A percentile compares a stretch with the other conserved stretches of the same genome.
Evolutionary conservation across 768 basidiomycete genomes (phyloP).

Genomic region (Sarcodon aspratus): DNA sequence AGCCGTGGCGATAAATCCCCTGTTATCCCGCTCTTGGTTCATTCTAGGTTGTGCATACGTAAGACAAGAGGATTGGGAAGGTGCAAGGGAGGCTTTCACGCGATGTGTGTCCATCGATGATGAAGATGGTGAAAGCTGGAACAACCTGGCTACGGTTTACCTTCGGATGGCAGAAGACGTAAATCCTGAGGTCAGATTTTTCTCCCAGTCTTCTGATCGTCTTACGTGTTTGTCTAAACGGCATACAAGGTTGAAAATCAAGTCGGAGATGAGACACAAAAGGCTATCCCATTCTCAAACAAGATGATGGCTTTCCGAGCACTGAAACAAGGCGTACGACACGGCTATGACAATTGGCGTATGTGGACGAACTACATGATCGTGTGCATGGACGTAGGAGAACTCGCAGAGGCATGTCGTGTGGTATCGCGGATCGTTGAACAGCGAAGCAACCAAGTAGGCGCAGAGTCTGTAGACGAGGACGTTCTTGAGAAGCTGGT

Average conservation of each 20-base stretch:
- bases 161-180: slow-evolving; percentile 46
- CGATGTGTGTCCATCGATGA: slow-evolving; percentile 88
- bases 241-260: neutral
- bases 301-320: slow-evolving; percentile 88
- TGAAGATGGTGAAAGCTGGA: slow-evolving; percentile 98
- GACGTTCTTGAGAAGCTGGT: slow-evolving; percentile 88
- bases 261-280: slow-evolving; percentile 6
- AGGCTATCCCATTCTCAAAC: slow-evolving; percentile 50
- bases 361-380: slow-evolving; percentile 99
- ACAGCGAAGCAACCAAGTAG: slow-evolving; percentile 39
- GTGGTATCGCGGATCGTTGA: slow-evolving; percentile 79
- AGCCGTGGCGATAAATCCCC: slow-evolving; percentile 83
- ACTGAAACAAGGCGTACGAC: slow-evolving; percentile 79
- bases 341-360: slow-evolving; percentile 85
- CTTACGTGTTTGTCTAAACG: neutral
- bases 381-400: slow-evolving; percentile 86
- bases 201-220: neutral
- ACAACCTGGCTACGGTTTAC: slow-evolving; percentile 91
- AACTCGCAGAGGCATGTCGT: slow-evolving; percentile 77
- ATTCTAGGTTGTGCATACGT: slow-evolving; percentile 88
- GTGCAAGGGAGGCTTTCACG: slow-evolving; percentile 72
- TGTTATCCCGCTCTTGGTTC: slow-evolving; percentile 88
- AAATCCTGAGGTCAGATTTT: slow-evolving; percentile 7
- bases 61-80: slow-evolving; percentile 74
- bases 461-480: slow-evolving; percentile 59